phyloP scores from a whole-genome alignment of 2,329 filamentous ascomycete species.

The Cylindrodendrum hubeiense region DNA sequence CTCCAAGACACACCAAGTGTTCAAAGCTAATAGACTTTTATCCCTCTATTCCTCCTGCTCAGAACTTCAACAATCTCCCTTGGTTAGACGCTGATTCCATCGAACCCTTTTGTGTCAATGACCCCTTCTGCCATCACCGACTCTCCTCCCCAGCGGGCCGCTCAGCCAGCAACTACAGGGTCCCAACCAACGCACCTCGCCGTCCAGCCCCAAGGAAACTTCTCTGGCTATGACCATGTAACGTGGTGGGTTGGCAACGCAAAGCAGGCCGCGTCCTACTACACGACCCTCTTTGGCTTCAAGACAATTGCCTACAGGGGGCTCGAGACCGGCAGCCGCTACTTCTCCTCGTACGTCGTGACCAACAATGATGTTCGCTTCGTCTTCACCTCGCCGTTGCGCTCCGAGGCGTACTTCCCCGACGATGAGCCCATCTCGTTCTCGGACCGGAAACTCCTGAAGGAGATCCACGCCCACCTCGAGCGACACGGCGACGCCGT shows the following conservation, averaged over 20 bases:
- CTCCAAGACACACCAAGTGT: not conserved
- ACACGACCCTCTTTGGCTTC: slow-evolving; percentile 90
- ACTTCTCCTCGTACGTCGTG: slow-evolving; percentile 86
- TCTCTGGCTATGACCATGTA: slow-evolving; percentile 91
- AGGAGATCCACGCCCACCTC: slow-evolving; percentile 84
- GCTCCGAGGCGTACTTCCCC: slow-evolving; percentile 67
- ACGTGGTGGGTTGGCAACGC: slow-evolving; percentile 98
- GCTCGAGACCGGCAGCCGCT: slow-evolving; percentile 87
- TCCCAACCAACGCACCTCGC: slow-evolving; percentile 62
- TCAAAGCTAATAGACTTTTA: not conserved
- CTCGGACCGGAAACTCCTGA: slow-evolving; percentile 74
- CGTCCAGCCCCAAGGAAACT: slow-evolving; percentile 67
- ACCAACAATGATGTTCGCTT: slow-evolving; percentile 82
- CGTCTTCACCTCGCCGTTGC: slow-evolving; percentile 85
- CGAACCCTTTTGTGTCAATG: slow-evolving; percentile 56
- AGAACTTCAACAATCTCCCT: slow-evolving; percentile 6
- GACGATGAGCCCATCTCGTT: slow-evolving; percentile 71
- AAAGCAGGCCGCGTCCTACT: slow-evolving; percentile 93
- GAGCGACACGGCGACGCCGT: slow-evolving; percentile 93
- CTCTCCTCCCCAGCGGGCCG: slow-evolving; percentile 59
- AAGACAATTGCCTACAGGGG: slow-evolving; percentile 84
- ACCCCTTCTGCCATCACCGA: slow-evolving; percentile 69
- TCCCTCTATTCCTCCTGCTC: not conserved
- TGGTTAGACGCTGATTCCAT: slow-evolving; percentile 24
- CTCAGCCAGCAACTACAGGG: slow-evolving; percentile 49